These are phyloP conservation scores for Lindgomyces ingoldianus DNA, from an alignment of 495 filamentous ascomycete species.

Conservation along the genomic window DNA sequence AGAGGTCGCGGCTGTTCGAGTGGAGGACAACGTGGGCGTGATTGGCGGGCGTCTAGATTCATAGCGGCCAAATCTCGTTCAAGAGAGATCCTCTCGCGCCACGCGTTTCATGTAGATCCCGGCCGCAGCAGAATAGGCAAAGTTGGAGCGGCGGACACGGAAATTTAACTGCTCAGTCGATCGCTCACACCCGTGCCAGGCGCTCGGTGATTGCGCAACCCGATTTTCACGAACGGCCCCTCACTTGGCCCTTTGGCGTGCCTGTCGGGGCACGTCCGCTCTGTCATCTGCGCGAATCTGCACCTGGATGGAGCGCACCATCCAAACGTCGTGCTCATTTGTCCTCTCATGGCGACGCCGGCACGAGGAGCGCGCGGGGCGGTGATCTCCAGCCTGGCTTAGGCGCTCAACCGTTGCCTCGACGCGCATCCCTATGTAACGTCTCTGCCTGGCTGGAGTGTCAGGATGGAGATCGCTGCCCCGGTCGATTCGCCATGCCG, in stretches of 20 bases:
- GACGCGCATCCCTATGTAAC: conserved; percentile 24
- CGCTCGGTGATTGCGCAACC: conserved; percentile 42
- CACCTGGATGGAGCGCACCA: neutral
- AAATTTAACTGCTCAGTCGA: conserved; percentile 38
- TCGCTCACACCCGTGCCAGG: conserved; percentile 36
- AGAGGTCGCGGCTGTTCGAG: conserved; percentile 6
- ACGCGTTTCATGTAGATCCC: conserved; percentile 38
- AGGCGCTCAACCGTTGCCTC: too few species aligned
- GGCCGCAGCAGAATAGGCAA: conserved; percentile 26
- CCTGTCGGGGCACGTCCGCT: conserved; percentile 12
- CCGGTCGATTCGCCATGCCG: conserved; percentile 36
- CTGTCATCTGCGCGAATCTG: conserved; percentile 6
- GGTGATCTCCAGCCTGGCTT: too few species aligned
- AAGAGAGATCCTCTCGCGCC: conserved; percentile 33
- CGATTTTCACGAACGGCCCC: conserved; percentile 33
- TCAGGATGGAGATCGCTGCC: conserved; percentile 24
- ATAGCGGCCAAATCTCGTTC: conserved; percentile 16
- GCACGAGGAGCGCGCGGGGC: neutral
- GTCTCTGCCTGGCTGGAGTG: neutral
- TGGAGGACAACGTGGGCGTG: neutral
- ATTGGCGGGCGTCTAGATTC: conserved; percentile 12
- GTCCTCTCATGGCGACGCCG: neutral
- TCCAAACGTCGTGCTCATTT: neutral
- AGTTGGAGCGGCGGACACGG: conserved; percentile 27
- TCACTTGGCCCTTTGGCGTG: conserved; percentile 7